Evolutionary conservation across 106 monocot species (phyloP).

Genomic region (Phalaenopsis equestris): DNA sequence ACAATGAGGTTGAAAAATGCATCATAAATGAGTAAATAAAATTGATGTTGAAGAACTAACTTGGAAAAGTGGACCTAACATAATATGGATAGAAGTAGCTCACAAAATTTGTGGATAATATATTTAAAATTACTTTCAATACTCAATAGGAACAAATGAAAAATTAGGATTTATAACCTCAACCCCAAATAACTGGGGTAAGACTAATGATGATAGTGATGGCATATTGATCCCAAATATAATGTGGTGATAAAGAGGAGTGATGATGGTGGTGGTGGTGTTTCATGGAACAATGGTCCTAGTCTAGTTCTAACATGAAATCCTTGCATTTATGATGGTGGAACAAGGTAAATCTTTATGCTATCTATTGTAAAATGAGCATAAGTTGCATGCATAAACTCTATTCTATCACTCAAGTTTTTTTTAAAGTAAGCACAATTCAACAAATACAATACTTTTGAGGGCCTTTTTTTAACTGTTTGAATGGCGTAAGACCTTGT

Average conservation of each 20-base stretch:
- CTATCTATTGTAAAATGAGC: neutral
- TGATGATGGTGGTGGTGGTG: neutral
- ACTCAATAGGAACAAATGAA: too few relatives aligned
- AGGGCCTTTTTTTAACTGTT: too few relatives aligned
- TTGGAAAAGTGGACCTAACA: neutral
- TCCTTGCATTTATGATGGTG: neutral
- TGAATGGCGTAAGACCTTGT: too few relatives aligned
- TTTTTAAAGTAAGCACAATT: neutral
- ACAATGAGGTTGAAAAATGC: neutral
- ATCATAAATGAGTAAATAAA: neutral
- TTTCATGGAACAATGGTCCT: neutral
- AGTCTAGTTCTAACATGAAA: neutral
- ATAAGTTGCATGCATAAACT: neutral
- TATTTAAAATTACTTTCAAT: neutral
- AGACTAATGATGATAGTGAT: neutral
- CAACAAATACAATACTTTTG: neutral
- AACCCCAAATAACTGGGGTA: neutral
- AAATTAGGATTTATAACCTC: too few relatives aligned
- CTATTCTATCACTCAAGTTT: neutral
- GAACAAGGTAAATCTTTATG: neutral
- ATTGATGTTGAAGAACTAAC: neutral
- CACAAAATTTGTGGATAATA: neutral
- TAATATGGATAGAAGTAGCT: neutral
- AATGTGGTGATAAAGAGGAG: neutral
- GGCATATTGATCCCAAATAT: neutral